Conservation (phyloP, 2,329 filamentous ascomycete species). For the Ascochyta pisi region DNA sequence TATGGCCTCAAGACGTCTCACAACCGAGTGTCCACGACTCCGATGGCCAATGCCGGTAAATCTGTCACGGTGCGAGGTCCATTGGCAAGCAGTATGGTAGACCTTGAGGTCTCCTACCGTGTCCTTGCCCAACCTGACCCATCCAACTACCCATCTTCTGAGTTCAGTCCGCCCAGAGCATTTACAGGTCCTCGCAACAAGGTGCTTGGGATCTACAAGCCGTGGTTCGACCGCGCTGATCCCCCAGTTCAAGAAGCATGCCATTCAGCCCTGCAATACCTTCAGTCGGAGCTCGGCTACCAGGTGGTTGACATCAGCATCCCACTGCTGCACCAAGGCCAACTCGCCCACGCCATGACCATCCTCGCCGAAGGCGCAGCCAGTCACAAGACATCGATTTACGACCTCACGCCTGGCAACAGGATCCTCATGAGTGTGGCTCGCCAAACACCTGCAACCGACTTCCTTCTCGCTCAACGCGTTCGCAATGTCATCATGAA, state of each 20-base stretch:
- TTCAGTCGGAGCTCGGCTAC: constrained; percentile 63
- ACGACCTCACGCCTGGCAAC: constrained; percentile 69
- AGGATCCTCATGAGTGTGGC: constrained; percentile 72
- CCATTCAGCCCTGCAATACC: constrained; percentile 65
- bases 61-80: constrained; percentile 75
- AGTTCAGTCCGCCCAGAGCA: constrained; percentile 66
- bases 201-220: constrained; percentile 72
- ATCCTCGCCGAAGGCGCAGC: constrained; percentile 76
- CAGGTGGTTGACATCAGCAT: constrained; percentile 66
- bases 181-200: constrained; percentile 55
- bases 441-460: constrained; percentile 68
- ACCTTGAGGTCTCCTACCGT: constrained; percentile 83
- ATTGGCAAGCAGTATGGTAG: constrained; percentile 75
- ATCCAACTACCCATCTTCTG: constrained; percentile 63
- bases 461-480: constrained; percentile 76
- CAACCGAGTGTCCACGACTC: constrained; percentile 68
- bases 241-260: constrained; percentile 68
- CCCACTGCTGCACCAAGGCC: constrained; percentile 72
- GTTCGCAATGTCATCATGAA: constrained; percentile 79
- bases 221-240: constrained; percentile 75
- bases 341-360: constrained; percentile 77
- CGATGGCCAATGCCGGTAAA: constrained; percentile 64
- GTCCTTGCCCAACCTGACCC: constrained; percentile 77
- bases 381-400: constrained; percentile 57
- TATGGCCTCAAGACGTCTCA: constrained; percentile 84